Conservation (phyloP, 1,284 basidiomycete species). For the Athelia psychrophila region DNA sequence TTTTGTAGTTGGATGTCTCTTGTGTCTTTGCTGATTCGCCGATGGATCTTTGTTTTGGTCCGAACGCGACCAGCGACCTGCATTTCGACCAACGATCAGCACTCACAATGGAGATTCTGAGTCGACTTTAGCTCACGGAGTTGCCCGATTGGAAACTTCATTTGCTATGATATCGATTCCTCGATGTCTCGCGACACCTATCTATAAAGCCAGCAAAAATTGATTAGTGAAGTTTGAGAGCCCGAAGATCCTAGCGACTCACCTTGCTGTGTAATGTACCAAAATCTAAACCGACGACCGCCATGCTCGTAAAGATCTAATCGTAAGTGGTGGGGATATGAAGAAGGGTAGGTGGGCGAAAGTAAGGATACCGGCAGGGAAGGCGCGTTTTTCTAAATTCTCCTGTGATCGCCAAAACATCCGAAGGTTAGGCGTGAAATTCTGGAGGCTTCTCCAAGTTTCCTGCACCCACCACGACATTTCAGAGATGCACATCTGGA, state of each 20-base stretch:
- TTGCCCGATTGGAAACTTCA: conserved; percentile 92
- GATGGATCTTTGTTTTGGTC: conserved; percentile 82
- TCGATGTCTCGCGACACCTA: conserved; percentile 89
- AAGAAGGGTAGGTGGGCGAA: neutral
- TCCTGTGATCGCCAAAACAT: conserved; percentile 1
- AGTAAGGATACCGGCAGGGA: neutral
- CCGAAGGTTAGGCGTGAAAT: too few species aligned
- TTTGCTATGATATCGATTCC: conserved; percentile 96
- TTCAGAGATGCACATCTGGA: too few species aligned
- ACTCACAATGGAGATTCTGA: neutral
- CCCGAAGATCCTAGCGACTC: conserved; percentile 17
- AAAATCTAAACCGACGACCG: conserved; percentile 92
- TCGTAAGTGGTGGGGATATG: neutral
- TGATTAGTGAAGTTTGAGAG: conserved; percentile 9
- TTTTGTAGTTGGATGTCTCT: conserved; percentile 97
- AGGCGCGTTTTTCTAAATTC: conserved; percentile 2
- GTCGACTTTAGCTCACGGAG: conserved; percentile 62
- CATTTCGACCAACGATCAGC: neutral
- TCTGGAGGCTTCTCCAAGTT: too few species aligned
- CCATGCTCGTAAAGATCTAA: conserved; percentile 41
- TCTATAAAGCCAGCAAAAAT: conserved; percentile 41
- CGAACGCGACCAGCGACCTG: conserved; percentile 92
- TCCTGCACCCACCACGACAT: too few species aligned
- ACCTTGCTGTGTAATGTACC: conserved; percentile 88
- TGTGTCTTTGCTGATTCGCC: conserved; percentile 95